Evolutionary conservation across 345 rosid species (phyloP).

Genomic region (Gossypium ekmanianum): DNA sequence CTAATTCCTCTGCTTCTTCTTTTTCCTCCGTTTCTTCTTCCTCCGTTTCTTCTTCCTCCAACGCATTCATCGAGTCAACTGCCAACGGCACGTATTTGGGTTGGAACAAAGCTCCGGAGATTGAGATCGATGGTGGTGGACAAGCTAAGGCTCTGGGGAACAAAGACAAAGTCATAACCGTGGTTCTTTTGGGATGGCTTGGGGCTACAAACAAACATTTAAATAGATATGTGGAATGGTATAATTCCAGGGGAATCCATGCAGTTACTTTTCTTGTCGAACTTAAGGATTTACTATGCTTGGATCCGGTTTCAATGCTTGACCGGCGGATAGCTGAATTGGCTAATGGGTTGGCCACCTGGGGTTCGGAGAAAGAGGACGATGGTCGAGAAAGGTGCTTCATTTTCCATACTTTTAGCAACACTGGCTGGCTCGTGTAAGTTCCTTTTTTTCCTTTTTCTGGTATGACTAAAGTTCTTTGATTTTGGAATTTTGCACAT

Average conservation of each 20-base stretch:
- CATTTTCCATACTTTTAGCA: slow-evolving; percentile 84
- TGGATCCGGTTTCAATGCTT: slow-evolving; percentile 51
- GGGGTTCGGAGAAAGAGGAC: slow-evolving; percentile 56
- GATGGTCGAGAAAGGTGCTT: slow-evolving; percentile 62
- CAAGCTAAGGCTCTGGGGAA: slow-evolving; percentile 16
- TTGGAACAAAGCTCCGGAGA: slow-evolving; percentile 51
- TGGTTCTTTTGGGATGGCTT: slow-evolving; percentile 86
- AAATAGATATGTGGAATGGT: slow-evolving; percentile 80
- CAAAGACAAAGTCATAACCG: slow-evolving; percentile 47
- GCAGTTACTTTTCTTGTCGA: slow-evolving; percentile 71
- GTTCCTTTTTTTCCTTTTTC: slow-evolving; percentile 25
- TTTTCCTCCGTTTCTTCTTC: slow-evolving; percentile 8
- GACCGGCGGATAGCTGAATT: slow-evolving; percentile 49
- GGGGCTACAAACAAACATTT: slow-evolving; percentile 69
- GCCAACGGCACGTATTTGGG: slow-evolving; percentile 30
- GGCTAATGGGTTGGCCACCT: slow-evolving; percentile 42
- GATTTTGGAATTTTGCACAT: not conserved
- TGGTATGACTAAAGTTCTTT: slow-evolving; percentile 3
- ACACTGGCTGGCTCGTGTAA: slow-evolving; percentile 92
- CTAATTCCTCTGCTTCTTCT: slow-evolving; percentile 26
- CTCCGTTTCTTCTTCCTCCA: slow-evolving; percentile 18
- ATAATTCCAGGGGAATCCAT: slow-evolving; percentile 68
- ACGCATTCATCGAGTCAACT: slow-evolving; percentile 29
- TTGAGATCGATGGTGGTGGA: slow-evolving; percentile 19
- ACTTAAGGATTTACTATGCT: slow-evolving; percentile 46